These are phyloP conservation scores for Colletotrichum liriopes DNA, from an alignment of 2,329 filamentous ascomycete genomes.

Conservation along the genomic window DNA sequence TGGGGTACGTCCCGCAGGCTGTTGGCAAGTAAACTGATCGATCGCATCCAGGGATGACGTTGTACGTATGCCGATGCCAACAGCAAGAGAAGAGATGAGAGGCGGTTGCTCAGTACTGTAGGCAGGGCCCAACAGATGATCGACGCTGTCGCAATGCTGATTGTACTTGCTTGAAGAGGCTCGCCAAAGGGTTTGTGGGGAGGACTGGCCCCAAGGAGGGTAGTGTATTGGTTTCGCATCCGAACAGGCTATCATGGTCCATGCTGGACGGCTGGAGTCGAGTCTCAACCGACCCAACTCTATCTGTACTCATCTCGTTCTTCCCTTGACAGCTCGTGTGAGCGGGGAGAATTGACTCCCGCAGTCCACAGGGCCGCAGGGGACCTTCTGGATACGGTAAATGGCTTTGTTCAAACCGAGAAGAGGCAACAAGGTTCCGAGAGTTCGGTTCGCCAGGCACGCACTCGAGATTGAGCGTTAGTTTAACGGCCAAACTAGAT, in stretches of 20 bases:
- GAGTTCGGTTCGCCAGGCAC: neutral
- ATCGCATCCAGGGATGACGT: neutral
- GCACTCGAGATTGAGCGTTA: neutral
- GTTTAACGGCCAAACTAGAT: no score
- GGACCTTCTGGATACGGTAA: neutral
- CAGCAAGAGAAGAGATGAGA: neutral
- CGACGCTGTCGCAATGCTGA: neutral
- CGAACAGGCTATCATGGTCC: neutral
- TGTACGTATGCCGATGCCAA: neutral
- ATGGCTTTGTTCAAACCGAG: neutral
- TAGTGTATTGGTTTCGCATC: neutral
- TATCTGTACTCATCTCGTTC: neutral
- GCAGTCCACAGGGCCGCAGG: neutral
- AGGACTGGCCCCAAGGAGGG: neutral
- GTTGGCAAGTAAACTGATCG: neutral
- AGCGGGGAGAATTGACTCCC: neutral
- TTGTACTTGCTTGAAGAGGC: neutral
- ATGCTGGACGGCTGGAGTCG: neutral
- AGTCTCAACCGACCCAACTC: constrained; percentile 4
- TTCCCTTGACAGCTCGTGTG: constrained; percentile 11
- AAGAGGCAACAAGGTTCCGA: neutral
- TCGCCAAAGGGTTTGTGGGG: neutral
- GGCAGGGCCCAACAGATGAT: neutral
- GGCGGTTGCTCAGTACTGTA: neutral
- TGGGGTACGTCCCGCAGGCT: no score